Evolutionary conservation across 1,139 yeast genomes (phyloP).

Genomic region (Yamadazyma songkhlaensis): DNA sequence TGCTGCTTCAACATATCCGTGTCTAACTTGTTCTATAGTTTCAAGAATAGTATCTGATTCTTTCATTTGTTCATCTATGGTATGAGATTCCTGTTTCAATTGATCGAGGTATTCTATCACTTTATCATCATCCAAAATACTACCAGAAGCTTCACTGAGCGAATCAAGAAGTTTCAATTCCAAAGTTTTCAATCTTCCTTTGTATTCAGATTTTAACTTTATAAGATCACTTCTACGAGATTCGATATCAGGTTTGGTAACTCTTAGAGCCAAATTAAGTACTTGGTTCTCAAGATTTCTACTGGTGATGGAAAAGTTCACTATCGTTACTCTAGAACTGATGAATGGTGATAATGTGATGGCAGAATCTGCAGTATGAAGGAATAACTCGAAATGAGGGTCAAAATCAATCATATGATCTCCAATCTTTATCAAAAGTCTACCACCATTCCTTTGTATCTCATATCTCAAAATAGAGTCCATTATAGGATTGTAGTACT

Average conservation of each 20-base stretch:
- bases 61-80: conserved; percentile 50
- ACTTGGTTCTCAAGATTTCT: conserved; percentile 65
- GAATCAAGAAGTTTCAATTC: conserved; percentile 63
- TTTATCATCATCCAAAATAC: conserved; percentile 64
- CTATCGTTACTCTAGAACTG: conserved; percentile 55
- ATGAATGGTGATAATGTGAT: conserved; percentile 52
- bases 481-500: conserved; percentile 71
- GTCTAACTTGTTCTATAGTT: conserved; percentile 48
- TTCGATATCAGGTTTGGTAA: conserved; percentile 68
- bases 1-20: conserved; percentile 53
- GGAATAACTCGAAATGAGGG: conserved; percentile 55
- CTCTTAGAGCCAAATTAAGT: conserved; percentile 53
- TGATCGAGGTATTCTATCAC: conserved; percentile 60
- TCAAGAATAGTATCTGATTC: conserved; percentile 55
- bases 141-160: conserved; percentile 57
- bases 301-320: conserved; percentile 72
- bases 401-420: conserved; percentile 66
- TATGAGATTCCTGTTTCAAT: conserved; percentile 61
- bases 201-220: conserved; percentile 59
- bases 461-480: conserved; percentile 63
- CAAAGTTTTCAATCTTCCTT: conserved; percentile 48
- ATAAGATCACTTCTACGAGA: conserved; percentile 51
- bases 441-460: conserved; percentile 64
- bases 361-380: conserved; percentile 61
- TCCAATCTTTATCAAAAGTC: conserved; percentile 61